Base-by-base conservation (phyloP, 2,329 filamentous ascomycete species). In the Aphanoascus verrucosus region DNA sequence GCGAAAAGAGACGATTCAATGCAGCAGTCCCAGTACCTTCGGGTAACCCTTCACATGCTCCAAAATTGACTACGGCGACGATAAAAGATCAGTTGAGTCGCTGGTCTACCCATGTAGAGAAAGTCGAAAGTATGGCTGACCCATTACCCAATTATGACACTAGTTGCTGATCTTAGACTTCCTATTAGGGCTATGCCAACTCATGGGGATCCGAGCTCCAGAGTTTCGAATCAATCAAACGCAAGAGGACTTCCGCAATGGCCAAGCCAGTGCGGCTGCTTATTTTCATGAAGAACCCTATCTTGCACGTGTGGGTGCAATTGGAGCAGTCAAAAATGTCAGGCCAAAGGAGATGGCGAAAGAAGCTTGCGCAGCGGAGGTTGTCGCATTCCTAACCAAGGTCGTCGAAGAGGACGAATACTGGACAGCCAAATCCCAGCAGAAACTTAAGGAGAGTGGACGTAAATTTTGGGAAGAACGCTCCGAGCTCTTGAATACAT, bases 331-430 rank as follows among this genome's bases (percentile, higher is more conserved):
- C 1, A 55, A 56, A 2, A 44, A 50, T 8, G 28, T 57, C 15
- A 48, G 34, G 1, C 43, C 53, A 5, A 37, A 37, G 35, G 34
- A 38, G 0, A 35, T 17, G 2, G 63, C 59, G 0, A 34, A 59
- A 14, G 59, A 65, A 43, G 42, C 55, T 0, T 68, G 65, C 17
- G 61, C 64, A 1, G 56, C 55, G 49, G 56, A 61, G n/a, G 57
- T 64, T 9, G 57, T 63, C 7, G 46, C 60, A n/a, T 66, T 63
- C 38, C 49, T 69, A 20, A 58, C 67, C 5, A 38, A 55, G 0
- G 61, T 68, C 53, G 59, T 65, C 1, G 54, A 60, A 34, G 63
- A 67, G 28, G 65, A 69, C 42, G 58, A 20, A 37, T 37, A 37
- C 12, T 37, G 35, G 35, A n/a, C 8, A 3, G 23, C 3, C 23